A percentile compares a stretch with the other conserved stretches of the same genome.
These are phyloP conservation scores for Candida caryicola DNA, from an alignment of 805 yeast species.

Conservation along the genomic window DNA sequence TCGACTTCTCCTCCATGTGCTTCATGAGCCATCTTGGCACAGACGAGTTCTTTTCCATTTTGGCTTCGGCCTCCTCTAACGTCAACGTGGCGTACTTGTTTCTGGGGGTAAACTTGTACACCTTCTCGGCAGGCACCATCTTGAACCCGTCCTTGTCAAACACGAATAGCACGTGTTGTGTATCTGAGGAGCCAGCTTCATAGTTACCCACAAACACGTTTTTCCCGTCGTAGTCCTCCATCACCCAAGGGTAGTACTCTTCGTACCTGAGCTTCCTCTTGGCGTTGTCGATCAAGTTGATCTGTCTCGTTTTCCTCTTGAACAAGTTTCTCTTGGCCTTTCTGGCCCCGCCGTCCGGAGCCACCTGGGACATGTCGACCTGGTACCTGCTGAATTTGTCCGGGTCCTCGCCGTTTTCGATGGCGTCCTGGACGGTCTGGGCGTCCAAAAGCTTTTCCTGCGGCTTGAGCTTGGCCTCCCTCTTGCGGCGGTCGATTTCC, in stretches of 20 bases:
- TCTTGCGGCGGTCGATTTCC: slow-evolving; percentile 59
- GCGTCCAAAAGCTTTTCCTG: slow-evolving; percentile 4
- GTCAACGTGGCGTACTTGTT: slow-evolving; percentile 92
- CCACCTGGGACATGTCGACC: slow-evolving; percentile 64
- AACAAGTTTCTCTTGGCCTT: slow-evolving; percentile 54
- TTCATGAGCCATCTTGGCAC: slow-evolving; percentile 96
- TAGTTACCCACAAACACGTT: slow-evolving; percentile 95
- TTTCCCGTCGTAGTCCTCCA: slow-evolving; percentile 93
- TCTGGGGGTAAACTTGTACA: slow-evolving; percentile 88
- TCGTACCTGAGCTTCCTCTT: slow-evolving; percentile 86
- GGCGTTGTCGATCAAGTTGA: slow-evolving; percentile 74
- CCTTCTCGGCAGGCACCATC: slow-evolving; percentile 93
- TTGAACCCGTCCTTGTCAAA: slow-evolving; percentile 86
- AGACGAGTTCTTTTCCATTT: slow-evolving; percentile 75
- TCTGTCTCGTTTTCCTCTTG: slow-evolving; percentile 82
- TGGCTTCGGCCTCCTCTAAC: slow-evolving; percentile 92
- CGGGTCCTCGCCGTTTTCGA: slow-evolving; percentile 13
- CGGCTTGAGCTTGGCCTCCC: slow-evolving; percentile 23
- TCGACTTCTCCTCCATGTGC: slow-evolving; percentile 67
- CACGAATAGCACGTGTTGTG: slow-evolving; percentile 76
- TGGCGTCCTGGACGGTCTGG: slow-evolving; percentile 8
- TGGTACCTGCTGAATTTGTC: slow-evolving; percentile 21
- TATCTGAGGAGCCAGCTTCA: slow-evolving; percentile 84
- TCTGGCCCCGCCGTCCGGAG: slow-evolving; percentile 90
- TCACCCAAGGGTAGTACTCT: slow-evolving; percentile 96